phyloP scores from a whole-genome alignment of 768 basidiomycete genomes.

The Panellus pusillus region DNA sequence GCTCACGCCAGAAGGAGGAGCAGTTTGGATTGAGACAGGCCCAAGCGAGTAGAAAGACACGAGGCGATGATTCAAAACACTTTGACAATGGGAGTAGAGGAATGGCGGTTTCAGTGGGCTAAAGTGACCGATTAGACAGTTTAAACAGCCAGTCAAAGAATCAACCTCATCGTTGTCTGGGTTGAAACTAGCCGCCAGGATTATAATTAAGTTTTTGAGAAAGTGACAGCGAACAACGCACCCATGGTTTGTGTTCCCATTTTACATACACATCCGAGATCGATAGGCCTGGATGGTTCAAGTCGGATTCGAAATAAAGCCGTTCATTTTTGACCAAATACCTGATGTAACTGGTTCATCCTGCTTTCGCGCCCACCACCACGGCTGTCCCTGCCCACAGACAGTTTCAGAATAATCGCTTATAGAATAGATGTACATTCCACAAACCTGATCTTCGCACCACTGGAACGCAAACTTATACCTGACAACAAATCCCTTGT shows the following conservation, averaged over 20 bases:
- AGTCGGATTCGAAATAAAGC: too few relatives aligned
- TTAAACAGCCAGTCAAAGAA: not conserved
- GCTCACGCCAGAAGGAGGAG: constrained; percentile 50
- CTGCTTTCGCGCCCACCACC: constrained; percentile 37
- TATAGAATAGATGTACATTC: not conserved
- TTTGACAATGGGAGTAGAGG: constrained; percentile 35
- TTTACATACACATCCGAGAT: too few relatives aligned
- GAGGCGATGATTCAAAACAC: constrained; percentile 48
- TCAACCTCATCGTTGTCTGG: not conserved
- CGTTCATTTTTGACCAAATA: too few relatives aligned
- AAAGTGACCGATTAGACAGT: not conserved
- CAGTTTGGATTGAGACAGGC: constrained; percentile 66
- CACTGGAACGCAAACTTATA: constrained; percentile 86
- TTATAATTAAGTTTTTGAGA: not conserved
- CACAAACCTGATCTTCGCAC: constrained; percentile 65
- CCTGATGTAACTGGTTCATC: not conserved
- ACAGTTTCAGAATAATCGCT: not conserved
- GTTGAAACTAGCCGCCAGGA: not conserved
- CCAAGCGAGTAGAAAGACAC: constrained; percentile 57
- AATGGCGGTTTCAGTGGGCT: constrained; percentile 23
- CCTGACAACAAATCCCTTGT: constrained; percentile 57
- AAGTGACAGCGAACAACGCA: not conserved
- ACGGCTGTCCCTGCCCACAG: constrained; percentile 41
- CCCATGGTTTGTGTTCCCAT: not conserved
- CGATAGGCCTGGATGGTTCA: not conserved